Conservation (phyloP, 2,329 filamentous ascomycete genomes). For the Cylindrodendrum hubeiense region DNA sequence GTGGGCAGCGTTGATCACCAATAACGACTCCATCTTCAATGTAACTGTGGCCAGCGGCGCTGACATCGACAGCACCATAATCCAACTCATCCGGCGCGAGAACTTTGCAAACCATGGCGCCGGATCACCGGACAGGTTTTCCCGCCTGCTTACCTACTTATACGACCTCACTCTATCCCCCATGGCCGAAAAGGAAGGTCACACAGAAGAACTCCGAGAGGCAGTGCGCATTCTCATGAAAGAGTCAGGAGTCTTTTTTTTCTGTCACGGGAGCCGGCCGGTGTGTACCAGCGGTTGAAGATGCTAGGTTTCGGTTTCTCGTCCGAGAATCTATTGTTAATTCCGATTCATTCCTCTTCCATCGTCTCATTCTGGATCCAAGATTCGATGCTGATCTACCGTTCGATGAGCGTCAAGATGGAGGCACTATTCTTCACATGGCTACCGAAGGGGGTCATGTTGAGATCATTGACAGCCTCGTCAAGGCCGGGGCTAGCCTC, state of each 20-base stretch:
- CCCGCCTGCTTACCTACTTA: slow-evolving; percentile 38
- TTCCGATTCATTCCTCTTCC: slow-evolving; percentile 37
- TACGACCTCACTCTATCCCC: slow-evolving; percentile 40
- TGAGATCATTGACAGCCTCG: slow-evolving; percentile 45
- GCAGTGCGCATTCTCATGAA: slow-evolving; percentile 32
- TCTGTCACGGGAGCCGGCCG: slow-evolving; percentile 7
- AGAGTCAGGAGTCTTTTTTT: slow-evolving; percentile 29
- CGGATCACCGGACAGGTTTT: slow-evolving; percentile 28
- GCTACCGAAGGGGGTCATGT: slow-evolving; percentile 43
- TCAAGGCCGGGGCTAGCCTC: slow-evolving; percentile 45
- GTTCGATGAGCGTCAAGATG: slow-evolving; percentile 18
- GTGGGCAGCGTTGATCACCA: slow-evolving; percentile 41
- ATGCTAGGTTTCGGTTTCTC: slow-evolving; percentile 36
- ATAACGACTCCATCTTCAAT: slow-evolving; percentile 42
- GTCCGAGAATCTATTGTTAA: slow-evolving; percentile 44
- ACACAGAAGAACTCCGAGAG: slow-evolving; percentile 28
- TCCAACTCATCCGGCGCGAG: slow-evolving; percentile 29
- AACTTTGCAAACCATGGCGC: slow-evolving; percentile 24
- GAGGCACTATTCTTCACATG: slow-evolving; percentile 48
- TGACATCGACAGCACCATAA: slow-evolving; percentile 33
- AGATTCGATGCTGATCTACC: slow-evolving; percentile 47
- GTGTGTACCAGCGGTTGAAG: slow-evolving; percentile 28
- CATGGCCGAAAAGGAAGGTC: not conserved
- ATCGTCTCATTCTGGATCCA: slow-evolving; percentile 45
- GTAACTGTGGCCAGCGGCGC: slow-evolving; percentile 31